Evolutionary conservation across 352 stramenopile genomes (phyloP).

Genomic region (Blastocystis sp.): DNA sequence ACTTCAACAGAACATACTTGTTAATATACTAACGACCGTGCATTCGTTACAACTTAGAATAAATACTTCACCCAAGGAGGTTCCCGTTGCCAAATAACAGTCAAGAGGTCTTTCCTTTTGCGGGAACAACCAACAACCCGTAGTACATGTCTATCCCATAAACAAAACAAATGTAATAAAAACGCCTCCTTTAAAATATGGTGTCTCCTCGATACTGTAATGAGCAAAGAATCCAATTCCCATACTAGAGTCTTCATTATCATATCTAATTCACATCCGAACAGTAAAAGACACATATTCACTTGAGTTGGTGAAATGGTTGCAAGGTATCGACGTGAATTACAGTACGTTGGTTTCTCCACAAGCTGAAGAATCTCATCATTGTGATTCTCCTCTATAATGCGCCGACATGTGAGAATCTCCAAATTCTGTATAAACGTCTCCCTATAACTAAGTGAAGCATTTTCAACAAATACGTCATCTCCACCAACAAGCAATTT

Average conservation of each 20-base stretch:
- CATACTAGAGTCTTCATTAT: conserved; percentile 53
- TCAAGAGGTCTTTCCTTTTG: neutral
- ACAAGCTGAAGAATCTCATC: conserved; percentile 18
- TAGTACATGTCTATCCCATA: neutral
- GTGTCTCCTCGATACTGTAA: conserved; percentile 41
- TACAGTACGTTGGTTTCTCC: neutral
- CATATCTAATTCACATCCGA: conserved; percentile 18
- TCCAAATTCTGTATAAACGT: conserved; percentile 18
- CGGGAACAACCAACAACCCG: conserved; percentile 21
- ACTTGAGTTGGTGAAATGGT: conserved; percentile 28
- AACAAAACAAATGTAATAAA: neutral
- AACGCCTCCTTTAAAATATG: conserved; percentile 55
- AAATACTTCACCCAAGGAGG: conserved; percentile 19
- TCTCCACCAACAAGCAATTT: neutral
- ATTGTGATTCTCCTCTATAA: conserved; percentile 35
- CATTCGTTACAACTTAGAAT: conserved; percentile 48
- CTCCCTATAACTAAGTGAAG: neutral
- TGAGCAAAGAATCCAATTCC: conserved; percentile 48
- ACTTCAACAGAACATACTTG: neutral
- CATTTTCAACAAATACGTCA: neutral
- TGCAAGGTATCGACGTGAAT: conserved; percentile 28
- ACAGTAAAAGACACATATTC: conserved; percentile 20
- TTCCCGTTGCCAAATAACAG: conserved; percentile 24
- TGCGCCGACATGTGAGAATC: conserved; percentile 37
- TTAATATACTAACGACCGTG: neutral